Evolutionary conservation across 2,329 filamentous ascomycete genomes (phyloP).

Genomic region (Sporothrix sp.): DNA sequence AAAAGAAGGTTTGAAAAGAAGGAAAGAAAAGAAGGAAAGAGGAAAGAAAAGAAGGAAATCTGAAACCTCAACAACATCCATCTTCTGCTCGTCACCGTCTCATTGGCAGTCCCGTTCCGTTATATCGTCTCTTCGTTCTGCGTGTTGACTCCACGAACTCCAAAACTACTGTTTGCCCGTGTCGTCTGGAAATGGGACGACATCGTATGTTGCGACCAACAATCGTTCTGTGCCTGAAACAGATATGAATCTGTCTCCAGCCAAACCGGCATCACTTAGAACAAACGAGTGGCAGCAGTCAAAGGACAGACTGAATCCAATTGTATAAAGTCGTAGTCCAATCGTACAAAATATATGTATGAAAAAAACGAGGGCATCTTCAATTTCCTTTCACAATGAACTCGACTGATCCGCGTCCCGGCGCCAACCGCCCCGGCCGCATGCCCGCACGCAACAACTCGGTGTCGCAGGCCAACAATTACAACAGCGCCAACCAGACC

Average conservation of each 20-base stretch:
- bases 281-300: background rate
- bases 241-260: conserved; percentile 7
- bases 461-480: background rate
- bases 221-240: conserved; percentile 11
- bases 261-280: background rate
- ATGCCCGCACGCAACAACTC: conserved; percentile 11
- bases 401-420: conserved; percentile 14
- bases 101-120: too few species aligned
- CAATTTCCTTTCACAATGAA: conserved; percentile 5
- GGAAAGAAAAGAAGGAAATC: too few species aligned
- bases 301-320: background rate
- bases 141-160: background rate
- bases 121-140: too few species aligned
- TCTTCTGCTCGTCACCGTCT: too few species aligned
- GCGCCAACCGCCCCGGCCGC: conserved; percentile 8
- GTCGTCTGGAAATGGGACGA: conserved; percentile 8
- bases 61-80: too few species aligned
- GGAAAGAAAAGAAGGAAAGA: too few species aligned
- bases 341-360: background rate
- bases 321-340: background rate
- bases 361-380: background rate
- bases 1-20: too few species aligned
- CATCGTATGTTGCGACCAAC: conserved; percentile 14
- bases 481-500: background rate
- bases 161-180: background rate